Evolutionary conservation across 768 basidiomycete genomes (phyloP).

Genomic region (Termitomyces sp.): DNA sequence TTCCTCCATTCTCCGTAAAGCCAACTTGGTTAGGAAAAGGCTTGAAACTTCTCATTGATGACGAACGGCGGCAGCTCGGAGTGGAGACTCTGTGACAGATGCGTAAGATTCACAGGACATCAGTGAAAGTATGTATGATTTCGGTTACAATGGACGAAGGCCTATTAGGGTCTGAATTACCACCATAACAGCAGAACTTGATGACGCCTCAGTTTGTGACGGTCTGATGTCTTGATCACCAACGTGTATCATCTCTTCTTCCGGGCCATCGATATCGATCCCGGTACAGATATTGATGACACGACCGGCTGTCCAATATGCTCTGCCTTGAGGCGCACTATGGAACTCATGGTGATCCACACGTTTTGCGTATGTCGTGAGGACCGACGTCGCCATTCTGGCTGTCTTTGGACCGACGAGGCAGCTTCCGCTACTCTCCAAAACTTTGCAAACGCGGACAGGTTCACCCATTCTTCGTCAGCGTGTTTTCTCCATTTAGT

Average conservation of each 20-base stretch:
- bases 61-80: slow-evolving; percentile 41
- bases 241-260: background rate
- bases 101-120: background rate
- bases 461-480: background rate
- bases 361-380: background rate
- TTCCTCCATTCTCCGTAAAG: slow-evolving; percentile 9
- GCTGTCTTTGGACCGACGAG: background rate
- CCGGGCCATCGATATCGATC: background rate
- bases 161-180: background rate
- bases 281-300: background rate
- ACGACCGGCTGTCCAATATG: background rate
- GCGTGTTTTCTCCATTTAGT: background rate
- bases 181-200: background rate
- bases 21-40: slow-evolving; percentile 35
- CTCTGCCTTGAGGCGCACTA: slow-evolving; percentile 11
- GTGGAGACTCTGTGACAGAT: slow-evolving; percentile 33
- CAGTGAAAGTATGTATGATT: background rate
- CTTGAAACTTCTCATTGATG: slow-evolving; percentile 50
- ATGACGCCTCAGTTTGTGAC: background rate
- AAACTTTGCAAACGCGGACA: background rate
- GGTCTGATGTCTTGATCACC: background rate
- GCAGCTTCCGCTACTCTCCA: background rate
- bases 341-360: slow-evolving; percentile 12
- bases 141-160: background rate
- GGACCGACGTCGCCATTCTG: background rate